Evolutionary conservation across 2,329 filamentous ascomycete genomes (phyloP), one percentile per base, ranked within the genome.

Genomic region (Cytospora leucostoma): DNA sequence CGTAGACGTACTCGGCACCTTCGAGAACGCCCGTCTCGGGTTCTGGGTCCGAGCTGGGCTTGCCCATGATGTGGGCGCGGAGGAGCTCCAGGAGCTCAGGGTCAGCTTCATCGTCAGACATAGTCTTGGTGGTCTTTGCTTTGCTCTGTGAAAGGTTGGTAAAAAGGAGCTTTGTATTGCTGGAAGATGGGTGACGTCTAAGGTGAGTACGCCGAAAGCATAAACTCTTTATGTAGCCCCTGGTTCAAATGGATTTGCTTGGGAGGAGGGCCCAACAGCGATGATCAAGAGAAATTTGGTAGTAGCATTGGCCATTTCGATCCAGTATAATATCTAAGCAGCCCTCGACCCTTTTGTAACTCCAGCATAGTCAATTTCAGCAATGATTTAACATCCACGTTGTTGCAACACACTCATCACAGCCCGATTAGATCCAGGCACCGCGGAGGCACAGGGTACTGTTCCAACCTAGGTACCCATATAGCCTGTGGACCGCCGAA

Each of bases 71-170:
- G 67, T 93, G 91, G 74, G 95, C 87, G 59, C 93, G 89, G 15
- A 98, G 84, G 21, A 97, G 88, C 69, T 88, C 92, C 21, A 97
- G 82, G 53, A 98, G 87, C 77, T 97, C 93, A 49, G 85, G 89
- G 73, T 97, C 94, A 55, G 89, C 88, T 75, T 97, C 94, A 76
- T 96, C 92, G 79, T 97, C 93, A 54, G 92, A 96, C 91, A 96
- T 96, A 70, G 56, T 79, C 19, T 50, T 63, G 17, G 3, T 19
- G 66, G 56, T 7, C 44, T 47, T 47, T 58, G 15, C 13, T 50
- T 27, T 60, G 51, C 10, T 17, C 27, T 27, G 27, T 27, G 27
- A 27, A 27, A 27, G 27, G 27, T 4, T 27, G 13, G 33, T 33
- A 49, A 40, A 21, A 17, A n/a, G 37, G 10, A 44, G 37, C 21